These are phyloP conservation scores for Suhomyces faveliae DNA, from an alignment of 805 yeast genomes.

Conservation along the genomic window DNA sequence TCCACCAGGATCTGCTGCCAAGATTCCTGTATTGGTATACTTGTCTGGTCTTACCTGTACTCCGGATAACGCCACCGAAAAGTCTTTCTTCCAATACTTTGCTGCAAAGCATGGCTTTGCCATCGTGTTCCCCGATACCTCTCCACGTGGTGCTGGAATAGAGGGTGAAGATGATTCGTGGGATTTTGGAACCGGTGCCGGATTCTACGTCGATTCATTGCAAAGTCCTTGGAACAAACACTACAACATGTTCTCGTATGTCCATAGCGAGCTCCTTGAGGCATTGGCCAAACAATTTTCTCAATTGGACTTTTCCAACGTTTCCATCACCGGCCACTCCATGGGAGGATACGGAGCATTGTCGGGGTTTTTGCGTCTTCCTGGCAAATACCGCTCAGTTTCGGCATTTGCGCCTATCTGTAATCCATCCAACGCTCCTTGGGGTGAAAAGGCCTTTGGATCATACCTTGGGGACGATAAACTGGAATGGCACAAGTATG, in stretches of 20 bases:
- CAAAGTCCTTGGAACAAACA: constrained; percentile 65
- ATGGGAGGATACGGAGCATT: constrained; percentile 98
- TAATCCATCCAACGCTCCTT: constrained; percentile 72
- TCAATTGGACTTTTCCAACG: constrained; percentile 59
- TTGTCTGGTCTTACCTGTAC: constrained; percentile 91
- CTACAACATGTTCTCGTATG: constrained; percentile 85
- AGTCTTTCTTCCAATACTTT: constrained; percentile 81
- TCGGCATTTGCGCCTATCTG: constrained; percentile 90
- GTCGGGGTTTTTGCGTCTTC: constrained; percentile 60
- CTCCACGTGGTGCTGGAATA: constrained; percentile 81
- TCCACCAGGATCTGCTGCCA: constrained; percentile 47
- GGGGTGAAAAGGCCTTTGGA: constrained; percentile 86
- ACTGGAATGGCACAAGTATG: constrained; percentile 69
- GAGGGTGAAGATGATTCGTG: constrained; percentile 81
- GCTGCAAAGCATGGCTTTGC: constrained; percentile 85
- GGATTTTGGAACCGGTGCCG: constrained; percentile 95
- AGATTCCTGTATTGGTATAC: constrained; percentile 73
- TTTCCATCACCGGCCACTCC: constrained; percentile 91
- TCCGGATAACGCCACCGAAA: constrained; percentile 90
- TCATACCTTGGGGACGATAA: constrained; percentile 71
- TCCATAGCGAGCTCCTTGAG: constrained; percentile 68
- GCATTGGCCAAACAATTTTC: constrained; percentile 43
- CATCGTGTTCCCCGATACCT: constrained; percentile 91
- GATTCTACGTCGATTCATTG: constrained; percentile 87
- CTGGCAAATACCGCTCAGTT: constrained; percentile 71